Evolutionary conservation across 495 filamentous ascomycete genomes (phyloP).

Genomic region (Hypoxylon trugodes): DNA sequence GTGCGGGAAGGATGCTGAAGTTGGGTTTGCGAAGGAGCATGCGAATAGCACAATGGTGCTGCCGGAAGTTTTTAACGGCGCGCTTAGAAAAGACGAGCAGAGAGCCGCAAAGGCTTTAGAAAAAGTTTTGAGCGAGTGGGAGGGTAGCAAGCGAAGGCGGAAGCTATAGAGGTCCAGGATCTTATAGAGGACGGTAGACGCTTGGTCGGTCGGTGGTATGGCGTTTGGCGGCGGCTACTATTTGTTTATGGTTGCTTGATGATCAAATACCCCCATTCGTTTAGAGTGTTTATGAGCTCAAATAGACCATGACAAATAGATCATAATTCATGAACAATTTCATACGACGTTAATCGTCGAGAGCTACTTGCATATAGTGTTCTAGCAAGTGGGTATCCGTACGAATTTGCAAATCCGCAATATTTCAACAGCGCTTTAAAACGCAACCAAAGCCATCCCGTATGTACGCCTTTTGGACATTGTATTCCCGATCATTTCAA

Average conservation of each 20-base stretch:
- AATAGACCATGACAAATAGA: too few species aligned
- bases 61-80: slow-evolving; percentile 65
- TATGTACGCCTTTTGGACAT: too few species aligned
- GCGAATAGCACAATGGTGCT: slow-evolving; percentile 70
- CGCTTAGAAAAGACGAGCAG: slow-evolving; percentile 65
- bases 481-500: too few species aligned
- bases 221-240: slow-evolving; percentile 34
- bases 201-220: slow-evolving; percentile 20
- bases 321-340: neutral
- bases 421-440: too few species aligned
- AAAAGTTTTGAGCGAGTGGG: slow-evolving; percentile 54
- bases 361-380: neutral
- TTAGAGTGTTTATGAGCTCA: slow-evolving; percentile 12
- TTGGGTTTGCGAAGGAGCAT: slow-evolving; percentile 74
- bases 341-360: slow-evolving; percentile 1
- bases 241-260: slow-evolving; percentile 16
- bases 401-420: too few species aligned
- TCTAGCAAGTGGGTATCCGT: too few species aligned
- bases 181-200: slow-evolving; percentile 3
- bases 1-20: slow-evolving; percentile 63
- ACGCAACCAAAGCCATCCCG: too few species aligned
- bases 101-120: slow-evolving; percentile 61
- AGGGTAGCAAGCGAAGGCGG: slow-evolving; percentile 48
- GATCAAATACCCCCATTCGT: slow-evolving; percentile 42
- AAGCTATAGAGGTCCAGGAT: slow-evolving; percentile 22